A percentile compares a stretch with the other conserved stretches of the same genome.
Evolutionary conservation across 2,329 filamentous ascomycete species (phyloP).

Genomic region (Aspergillus spinulosporus): DNA sequence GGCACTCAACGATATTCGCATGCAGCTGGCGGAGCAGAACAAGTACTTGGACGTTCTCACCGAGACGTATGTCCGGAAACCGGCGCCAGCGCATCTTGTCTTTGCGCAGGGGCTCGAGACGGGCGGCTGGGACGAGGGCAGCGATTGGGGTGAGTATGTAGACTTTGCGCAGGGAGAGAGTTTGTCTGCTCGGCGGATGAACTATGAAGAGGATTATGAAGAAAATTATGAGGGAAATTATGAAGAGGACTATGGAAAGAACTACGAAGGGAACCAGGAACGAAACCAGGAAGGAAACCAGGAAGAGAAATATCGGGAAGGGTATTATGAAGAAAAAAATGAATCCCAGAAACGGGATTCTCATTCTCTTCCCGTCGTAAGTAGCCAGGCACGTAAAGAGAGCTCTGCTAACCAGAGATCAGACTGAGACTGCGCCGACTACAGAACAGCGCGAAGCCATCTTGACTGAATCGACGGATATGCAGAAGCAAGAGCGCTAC

Average conservation of each 20-base stretch:
- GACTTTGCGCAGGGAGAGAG: background rate
- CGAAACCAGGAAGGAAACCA: background rate
- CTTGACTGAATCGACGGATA: background rate
- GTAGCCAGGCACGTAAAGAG: background rate
- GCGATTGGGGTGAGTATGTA: background rate
- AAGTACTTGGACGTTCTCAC: conserved; percentile 6
- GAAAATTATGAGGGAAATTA: background rate
- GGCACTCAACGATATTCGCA: conserved; percentile 6
- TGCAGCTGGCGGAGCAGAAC: conserved; percentile 7
- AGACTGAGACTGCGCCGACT: background rate
- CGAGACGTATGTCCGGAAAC: background rate
- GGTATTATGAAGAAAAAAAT: background rate
- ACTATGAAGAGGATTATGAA: background rate
- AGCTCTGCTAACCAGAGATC: background rate
- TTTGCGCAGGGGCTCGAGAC: background rate
- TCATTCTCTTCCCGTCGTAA: background rate
- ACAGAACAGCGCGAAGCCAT: background rate
- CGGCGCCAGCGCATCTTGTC: background rate
- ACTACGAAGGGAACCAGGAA: too few relatives aligned
- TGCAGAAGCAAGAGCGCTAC: background rate
- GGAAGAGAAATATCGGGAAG: background rate
- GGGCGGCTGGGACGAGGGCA: too few relatives aligned
- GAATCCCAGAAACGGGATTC: background rate
- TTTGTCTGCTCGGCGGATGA: background rate
- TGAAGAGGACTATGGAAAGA: too few relatives aligned